Base-by-base conservation (phyloP, 2,329 filamentous ascomycete genomes). In the Cercospora sojina region DNA sequence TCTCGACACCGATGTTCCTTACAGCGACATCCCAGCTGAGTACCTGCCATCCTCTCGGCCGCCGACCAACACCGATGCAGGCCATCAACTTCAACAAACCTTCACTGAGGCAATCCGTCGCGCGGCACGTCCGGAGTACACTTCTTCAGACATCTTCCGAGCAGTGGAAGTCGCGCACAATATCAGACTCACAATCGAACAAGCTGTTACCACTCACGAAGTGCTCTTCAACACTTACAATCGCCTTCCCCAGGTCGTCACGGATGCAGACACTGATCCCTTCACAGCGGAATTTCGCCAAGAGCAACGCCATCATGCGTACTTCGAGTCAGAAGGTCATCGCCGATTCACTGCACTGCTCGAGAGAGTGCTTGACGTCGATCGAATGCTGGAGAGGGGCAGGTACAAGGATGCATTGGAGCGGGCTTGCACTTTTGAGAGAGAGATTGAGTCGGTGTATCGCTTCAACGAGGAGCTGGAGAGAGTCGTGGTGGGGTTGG, bases 21-120 rank as follows among this genome's bases (percentile, higher is more conserved):
- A 62, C 59, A 20, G 31, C 29, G 59, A 38, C 12, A 62, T 62
- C 29, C 59, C 59, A 62, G 7, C 25, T 25, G 59, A 62, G 43
- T 53, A 53, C 13, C 18, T 25, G 8, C 23, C 41, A 20, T 18
- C 41, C 16, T 32, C 59, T 29, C 5, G 16, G 2, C 27, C 38
- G 0, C n/a, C 25, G 5, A 31, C 59, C 55, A 27, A 62, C 12
- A 23, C 29, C 16, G 59, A 62, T 9, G 25, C 47, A 62, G 59
- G 59, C 51, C 43, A 49, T 35, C 59, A 38, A 8, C 25, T 62
- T 2, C 59, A 62, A 31, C 41, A 35, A 51, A 49, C 27, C n/a
- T 49, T 62, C 43, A 35, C 23, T 0, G 43, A 47, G 3, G 59
- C 47, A 1, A 23, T 62, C n/a, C 59, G 59, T 3, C 25, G 31